Evolutionary conservation across 306 rosid genomes (phyloP).

Genomic region (Vigna radiata): DNA sequence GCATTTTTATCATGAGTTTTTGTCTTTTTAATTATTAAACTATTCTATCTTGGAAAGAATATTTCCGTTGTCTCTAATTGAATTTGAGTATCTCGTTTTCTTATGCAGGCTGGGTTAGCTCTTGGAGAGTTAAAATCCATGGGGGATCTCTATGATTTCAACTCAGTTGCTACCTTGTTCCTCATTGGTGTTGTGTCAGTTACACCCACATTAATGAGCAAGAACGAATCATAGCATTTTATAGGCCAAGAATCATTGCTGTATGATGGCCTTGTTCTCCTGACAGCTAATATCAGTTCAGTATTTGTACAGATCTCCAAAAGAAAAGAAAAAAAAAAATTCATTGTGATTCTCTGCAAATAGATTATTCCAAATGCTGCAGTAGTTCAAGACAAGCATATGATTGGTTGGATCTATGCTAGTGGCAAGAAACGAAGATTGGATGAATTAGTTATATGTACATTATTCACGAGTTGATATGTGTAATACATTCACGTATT

Average conservation of each 20-base stretch:
- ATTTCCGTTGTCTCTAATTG: constrained; percentile 1
- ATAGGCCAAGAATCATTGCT: constrained; percentile 41
- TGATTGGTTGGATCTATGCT: constrained; percentile 27
- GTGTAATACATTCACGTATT: constrained; percentile 38
- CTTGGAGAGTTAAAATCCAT: constrained; percentile 86
- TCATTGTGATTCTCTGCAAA: constrained; percentile 24
- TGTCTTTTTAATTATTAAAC: neutral
- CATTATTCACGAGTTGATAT: constrained; percentile 45
- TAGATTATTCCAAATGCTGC: constrained; percentile 42
- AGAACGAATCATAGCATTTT: constrained; percentile 60
- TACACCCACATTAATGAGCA: constrained; percentile 81
- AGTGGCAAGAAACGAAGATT: constrained; percentile 35
- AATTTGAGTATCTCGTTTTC: constrained; percentile 2
- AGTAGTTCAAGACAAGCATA: constrained; percentile 43
- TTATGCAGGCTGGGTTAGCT: constrained; percentile 87
- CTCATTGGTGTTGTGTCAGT: constrained; percentile 82
- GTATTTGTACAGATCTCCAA: constrained; percentile 47
- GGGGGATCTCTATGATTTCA: constrained; percentile 93
- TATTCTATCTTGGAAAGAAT: neutral
- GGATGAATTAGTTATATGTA: constrained; percentile 44
- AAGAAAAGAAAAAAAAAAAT: neutral
- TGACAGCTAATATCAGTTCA: constrained; percentile 40
- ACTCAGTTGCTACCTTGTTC: constrained; percentile 87
- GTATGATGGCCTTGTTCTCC: constrained; percentile 41
- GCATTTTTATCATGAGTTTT: neutral